Evolutionary conservation across 179 eudicot species (phyloP).

Genomic region (Monotropa hypopitys): DNA sequence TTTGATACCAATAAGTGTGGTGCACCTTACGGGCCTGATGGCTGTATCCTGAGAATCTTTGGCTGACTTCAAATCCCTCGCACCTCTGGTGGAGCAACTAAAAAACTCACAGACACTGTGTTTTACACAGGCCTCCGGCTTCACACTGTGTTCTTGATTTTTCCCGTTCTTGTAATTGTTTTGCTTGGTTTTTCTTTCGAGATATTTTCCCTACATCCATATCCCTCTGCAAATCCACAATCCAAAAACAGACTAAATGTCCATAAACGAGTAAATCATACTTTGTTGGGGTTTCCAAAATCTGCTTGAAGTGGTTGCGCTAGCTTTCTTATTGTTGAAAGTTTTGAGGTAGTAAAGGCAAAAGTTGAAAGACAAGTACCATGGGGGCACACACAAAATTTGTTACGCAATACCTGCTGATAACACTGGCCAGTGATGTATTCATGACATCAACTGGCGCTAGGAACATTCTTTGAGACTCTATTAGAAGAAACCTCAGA

Average conservation of each 20-base stretch:
- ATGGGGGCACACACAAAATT: background rate
- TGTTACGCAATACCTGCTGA: background rate
- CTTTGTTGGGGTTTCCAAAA: background rate
- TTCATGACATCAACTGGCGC: background rate
- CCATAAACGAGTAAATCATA: too few relatives aligned
- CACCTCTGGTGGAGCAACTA: too few relatives aligned
- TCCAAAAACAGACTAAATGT: background rate
- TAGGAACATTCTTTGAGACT: slow-evolving; percentile 6
- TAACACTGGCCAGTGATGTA: background rate
- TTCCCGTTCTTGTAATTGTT: too few relatives aligned
- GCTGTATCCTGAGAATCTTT: too few relatives aligned
- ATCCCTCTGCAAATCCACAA: background rate
- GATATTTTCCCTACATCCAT: too few relatives aligned
- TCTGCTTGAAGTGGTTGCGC: background rate
- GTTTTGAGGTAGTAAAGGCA: background rate
- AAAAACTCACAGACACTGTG: too few relatives aligned
- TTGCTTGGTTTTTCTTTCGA: too few relatives aligned
- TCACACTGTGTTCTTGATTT: too few relatives aligned
- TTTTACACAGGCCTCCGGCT: too few relatives aligned
- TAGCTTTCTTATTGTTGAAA: background rate
- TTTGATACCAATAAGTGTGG: too few relatives aligned
- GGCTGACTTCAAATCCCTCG: too few relatives aligned
- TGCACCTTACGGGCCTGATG: too few relatives aligned
- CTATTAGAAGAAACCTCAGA: slow-evolving; percentile 35
- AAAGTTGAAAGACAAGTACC: background rate